Percentiles rank a stretch among this genome's conserved stretches.
These are phyloP conservation scores for Aspergillus eucalypticola DNA, from an alignment of 2,329 filamentous ascomycete genomes.

Conservation along the genomic window DNA sequence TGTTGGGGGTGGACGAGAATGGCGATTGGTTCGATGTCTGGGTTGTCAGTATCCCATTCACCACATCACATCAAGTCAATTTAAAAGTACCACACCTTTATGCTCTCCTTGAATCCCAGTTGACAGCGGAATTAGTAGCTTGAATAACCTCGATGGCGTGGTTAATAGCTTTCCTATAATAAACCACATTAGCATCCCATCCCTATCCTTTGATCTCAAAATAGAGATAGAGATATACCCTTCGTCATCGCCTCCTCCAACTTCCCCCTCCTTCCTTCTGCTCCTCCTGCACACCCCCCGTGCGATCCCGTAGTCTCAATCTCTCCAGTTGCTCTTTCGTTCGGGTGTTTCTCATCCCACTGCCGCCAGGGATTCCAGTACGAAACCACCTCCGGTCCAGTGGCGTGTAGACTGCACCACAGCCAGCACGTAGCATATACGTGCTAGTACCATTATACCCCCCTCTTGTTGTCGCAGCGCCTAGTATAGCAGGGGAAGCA, in stretches of 20 bases:
- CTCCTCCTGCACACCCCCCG: not conserved
- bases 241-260: constrained; percentile 64
- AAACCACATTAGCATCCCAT: too few relatives aligned
- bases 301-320: constrained; percentile 41
- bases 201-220: rapidly evolving
- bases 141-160: constrained; percentile 76
- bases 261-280: constrained; percentile 23
- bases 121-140: constrained; percentile 74
- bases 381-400: not conserved
- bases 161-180: constrained; percentile 71
- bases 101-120: constrained; percentile 61
- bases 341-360: not conserved
- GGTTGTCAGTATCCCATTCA: not conserved
- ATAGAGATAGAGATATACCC: constrained; percentile 42
- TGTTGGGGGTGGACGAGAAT: constrained; percentile 87
- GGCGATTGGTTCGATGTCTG: constrained; percentile 76
- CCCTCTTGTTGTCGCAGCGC: not conserved
- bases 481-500: too few relatives aligned
- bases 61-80: too few relatives aligned
- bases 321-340: constrained; percentile 39
- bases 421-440: too few relatives aligned
- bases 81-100: constrained; percentile 40
- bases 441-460: not conserved
- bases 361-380: not conserved
- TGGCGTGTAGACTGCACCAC: not conserved